Conservation (phyloP, 352 stramenopile species). For the Phytophthora boehmeriae region DNA sequence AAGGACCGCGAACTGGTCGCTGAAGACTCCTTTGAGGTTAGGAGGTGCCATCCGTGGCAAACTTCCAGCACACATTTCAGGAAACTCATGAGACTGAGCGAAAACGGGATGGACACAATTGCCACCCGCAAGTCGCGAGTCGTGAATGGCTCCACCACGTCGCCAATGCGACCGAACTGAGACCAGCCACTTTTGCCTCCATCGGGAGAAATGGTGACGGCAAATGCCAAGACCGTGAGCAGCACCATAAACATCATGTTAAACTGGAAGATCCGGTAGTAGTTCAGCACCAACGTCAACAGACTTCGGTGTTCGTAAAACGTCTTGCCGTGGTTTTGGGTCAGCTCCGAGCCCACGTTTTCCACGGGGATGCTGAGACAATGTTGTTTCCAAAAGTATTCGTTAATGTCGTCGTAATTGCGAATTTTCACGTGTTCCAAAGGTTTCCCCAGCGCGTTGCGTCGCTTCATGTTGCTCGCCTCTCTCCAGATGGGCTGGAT, state of each 20-base stretch:
- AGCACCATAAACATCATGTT: conserved; percentile 76
- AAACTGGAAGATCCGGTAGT: conserved; percentile 87
- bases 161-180: conserved; percentile 61
- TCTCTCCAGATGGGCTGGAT: conserved; percentile 75
- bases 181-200: conserved; percentile 59
- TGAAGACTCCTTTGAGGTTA: conserved; percentile 53
- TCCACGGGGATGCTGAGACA: conserved; percentile 61
- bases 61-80: conserved; percentile 72
- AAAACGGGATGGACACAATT: conserved; percentile 55
- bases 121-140: conserved; percentile 61
- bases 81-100: conserved; percentile 52
- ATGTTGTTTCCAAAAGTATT: conserved; percentile 81
- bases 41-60: conserved; percentile 68
- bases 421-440: conserved; percentile 78
- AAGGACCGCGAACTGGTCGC: conserved; percentile 60
- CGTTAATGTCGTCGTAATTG: conserved; percentile 86
- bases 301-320: conserved; percentile 82
- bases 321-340: conserved; percentile 71
- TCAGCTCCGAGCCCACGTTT: conserved; percentile 53
- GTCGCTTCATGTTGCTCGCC: conserved; percentile 74
- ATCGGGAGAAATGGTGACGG: conserved; percentile 58
- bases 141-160: conserved; percentile 59
- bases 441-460: conserved; percentile 59
- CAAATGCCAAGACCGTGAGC: conserved; percentile 60
- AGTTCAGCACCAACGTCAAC: conserved; percentile 75